A percentile compares a stretch with the other conserved stretches of the same genome.
Evolutionary conservation across 306 rosid genomes (phyloP).

Genomic region (Datisca glomerata): DNA sequence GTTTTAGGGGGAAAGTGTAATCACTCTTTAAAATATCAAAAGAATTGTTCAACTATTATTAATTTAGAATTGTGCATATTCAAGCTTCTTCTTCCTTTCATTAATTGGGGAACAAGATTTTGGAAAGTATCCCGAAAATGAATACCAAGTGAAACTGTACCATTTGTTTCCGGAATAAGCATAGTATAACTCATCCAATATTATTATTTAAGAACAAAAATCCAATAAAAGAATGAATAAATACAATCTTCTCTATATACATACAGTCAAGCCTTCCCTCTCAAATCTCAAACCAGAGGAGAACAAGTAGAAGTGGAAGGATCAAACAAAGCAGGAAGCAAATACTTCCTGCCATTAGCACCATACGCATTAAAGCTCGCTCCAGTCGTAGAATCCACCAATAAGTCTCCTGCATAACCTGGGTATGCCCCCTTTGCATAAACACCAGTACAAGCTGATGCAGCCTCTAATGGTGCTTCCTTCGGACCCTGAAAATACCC

Average conservation of each 20-base stretch:
- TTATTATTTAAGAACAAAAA: neutral
- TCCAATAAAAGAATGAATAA: neutral
- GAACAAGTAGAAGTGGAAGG: slow-evolving; percentile 52
- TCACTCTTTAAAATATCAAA: too few species aligned
- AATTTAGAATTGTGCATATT: too few species aligned
- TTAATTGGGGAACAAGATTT: too few species aligned
- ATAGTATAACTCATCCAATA: too few species aligned
- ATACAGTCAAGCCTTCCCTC: too few species aligned
- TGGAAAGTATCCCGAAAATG: too few species aligned
- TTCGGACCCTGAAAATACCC: slow-evolving; percentile 63
- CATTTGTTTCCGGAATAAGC: too few species aligned
- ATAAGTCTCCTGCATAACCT: slow-evolving; percentile 46
- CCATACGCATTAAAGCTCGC: slow-evolving; percentile 64
- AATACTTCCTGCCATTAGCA: slow-evolving; percentile 30
- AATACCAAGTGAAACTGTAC: too few species aligned
- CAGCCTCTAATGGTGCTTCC: slow-evolving; percentile 67
- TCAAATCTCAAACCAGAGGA: slow-evolving; percentile 21
- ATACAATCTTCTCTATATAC: too few species aligned
- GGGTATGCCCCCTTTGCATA: slow-evolving; percentile 71
- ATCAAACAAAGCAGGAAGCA: slow-evolving; percentile 50
- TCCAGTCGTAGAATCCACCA: slow-evolving; percentile 41
- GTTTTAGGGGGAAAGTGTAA: too few species aligned
- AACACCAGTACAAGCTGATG: slow-evolving; percentile 50
- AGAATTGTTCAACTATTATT: too few species aligned
- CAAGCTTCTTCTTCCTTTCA: too few species aligned